Conservation (phyloP, 1,139 yeast genomes). For the Blastobotrys proliferans region DNA sequence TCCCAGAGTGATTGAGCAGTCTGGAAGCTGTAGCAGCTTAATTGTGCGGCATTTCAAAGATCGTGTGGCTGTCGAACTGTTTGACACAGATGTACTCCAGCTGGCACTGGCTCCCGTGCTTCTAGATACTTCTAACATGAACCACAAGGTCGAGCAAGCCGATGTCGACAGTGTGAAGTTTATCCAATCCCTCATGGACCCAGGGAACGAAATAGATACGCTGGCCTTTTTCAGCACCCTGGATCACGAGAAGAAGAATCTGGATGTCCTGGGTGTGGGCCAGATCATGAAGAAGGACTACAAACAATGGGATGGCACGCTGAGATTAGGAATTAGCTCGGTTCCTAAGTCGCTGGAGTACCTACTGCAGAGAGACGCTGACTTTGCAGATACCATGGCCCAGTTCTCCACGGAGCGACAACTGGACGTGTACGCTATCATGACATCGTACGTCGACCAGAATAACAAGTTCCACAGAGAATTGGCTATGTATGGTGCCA, state of each 20-base stretch:
- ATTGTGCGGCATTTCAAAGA: constrained; percentile 59
- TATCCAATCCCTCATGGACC: neutral
- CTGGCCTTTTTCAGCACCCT: constrained; percentile 40
- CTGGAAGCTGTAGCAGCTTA: constrained; percentile 78
- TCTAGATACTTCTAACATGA: constrained; percentile 66
- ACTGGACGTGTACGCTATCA: constrained; percentile 54
- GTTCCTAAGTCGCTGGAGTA: constrained; percentile 63
- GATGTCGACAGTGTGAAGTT: constrained; percentile 44
- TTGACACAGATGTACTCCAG: constrained; percentile 40
- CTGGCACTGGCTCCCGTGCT: constrained; percentile 64
- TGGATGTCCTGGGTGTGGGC: constrained; percentile 51
- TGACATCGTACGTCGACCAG: constrained; percentile 52
- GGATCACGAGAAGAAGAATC: constrained; percentile 56
- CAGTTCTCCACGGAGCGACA: constrained; percentile 33
- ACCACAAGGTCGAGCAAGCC: constrained; percentile 50
- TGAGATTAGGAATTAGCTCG: constrained; percentile 66
- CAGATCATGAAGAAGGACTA: constrained; percentile 79
- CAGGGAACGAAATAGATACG: constrained; percentile 7
- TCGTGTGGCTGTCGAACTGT: constrained; percentile 1
- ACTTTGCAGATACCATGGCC: constrained; percentile 34
- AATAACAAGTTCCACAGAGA: constrained; percentile 52
- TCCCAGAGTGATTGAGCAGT: constrained; percentile 58
- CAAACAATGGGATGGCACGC: constrained; percentile 54
- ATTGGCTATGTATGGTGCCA: constrained; percentile 40
- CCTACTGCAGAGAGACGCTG: constrained; percentile 39